phyloP scores from a whole-genome alignment of 2,329 filamentous ascomycete species.

The Aureobasidium leucospermi region DNA sequence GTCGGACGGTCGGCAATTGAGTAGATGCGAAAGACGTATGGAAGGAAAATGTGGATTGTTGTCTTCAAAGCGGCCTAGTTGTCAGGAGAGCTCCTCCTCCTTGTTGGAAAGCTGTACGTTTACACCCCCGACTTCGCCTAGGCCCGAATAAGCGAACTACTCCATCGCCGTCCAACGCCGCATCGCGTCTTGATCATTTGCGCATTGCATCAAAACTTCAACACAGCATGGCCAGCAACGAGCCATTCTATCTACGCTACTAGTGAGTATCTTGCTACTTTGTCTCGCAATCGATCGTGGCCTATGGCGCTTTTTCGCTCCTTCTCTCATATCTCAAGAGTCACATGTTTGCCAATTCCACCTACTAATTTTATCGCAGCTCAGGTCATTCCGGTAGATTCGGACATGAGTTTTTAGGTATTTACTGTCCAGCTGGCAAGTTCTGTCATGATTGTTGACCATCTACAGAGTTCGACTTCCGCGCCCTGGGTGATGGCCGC shows the following conservation, averaged over 20 bases:
- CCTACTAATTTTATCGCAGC: conserved; percentile 41
- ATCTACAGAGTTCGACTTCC: conserved; percentile 81
- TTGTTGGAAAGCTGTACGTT: neutral
- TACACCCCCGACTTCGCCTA: neutral
- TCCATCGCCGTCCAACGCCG: conserved; percentile 1
- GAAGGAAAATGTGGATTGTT: neutral
- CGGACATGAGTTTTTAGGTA: conserved; percentile 95
- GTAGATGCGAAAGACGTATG: neutral
- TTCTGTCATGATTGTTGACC: conserved; percentile 19
- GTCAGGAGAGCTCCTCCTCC: conserved; percentile 2
- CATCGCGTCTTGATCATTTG: neutral
- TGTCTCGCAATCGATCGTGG: neutral
- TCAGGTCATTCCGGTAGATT: conserved; percentile 96
- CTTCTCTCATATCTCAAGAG: neutral
- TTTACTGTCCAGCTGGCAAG: conserved; percentile 16
- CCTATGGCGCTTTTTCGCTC: neutral
- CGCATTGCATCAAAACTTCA: neutral
- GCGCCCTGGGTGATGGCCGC: conserved; percentile 82
- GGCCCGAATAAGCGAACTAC: conserved; percentile 2
- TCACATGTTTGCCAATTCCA: neutral
- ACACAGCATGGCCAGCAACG: conserved; percentile 56
- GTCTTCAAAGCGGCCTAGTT: neutral
- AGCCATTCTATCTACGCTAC: conserved; percentile 93
- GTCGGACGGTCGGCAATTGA: neutral
- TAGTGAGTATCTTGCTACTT: conserved; percentile 61